Evolutionary conservation across 345 rosid species (phyloP).

Genomic region (Triadica sebifera): DNA sequence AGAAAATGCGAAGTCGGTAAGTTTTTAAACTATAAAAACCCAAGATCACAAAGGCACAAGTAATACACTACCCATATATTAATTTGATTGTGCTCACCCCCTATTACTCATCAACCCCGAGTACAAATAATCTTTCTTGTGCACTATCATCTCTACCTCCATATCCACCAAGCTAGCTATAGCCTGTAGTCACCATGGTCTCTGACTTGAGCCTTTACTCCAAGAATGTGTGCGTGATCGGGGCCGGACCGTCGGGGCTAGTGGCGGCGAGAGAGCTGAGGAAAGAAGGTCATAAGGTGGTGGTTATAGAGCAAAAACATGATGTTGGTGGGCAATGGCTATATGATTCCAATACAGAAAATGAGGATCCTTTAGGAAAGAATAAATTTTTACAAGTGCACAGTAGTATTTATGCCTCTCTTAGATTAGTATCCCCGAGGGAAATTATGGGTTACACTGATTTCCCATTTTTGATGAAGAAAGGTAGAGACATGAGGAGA

Average conservation of each 20-base stretch:
- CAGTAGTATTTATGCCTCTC: slow-evolving; percentile 80
- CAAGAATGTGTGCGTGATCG: slow-evolving; percentile 78
- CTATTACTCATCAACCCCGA: neutral
- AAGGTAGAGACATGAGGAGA: slow-evolving; percentile 73
- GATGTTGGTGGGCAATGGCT: slow-evolving; percentile 95
- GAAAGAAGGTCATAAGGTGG: slow-evolving; percentile 74
- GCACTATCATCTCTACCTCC: neutral
- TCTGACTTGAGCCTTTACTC: slow-evolving; percentile 25
- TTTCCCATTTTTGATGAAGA: slow-evolving; percentile 75
- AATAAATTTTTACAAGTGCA: slow-evolving; percentile 51
- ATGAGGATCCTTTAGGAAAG: slow-evolving; percentile 56
- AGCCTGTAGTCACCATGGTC: slow-evolving; percentile 37
- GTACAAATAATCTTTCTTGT: too few species aligned
- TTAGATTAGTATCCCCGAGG: slow-evolving; percentile 69
- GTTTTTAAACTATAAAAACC: slow-evolving; percentile 6
- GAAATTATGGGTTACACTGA: slow-evolving; percentile 91
- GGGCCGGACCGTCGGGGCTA: slow-evolving; percentile 91
- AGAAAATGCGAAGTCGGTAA: too few species aligned
- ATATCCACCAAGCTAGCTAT: neutral
- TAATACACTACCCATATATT: neutral
- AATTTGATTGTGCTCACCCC: neutral
- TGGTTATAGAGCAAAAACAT: slow-evolving; percentile 75
- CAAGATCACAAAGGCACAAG: neutral
- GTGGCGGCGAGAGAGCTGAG: slow-evolving; percentile 83
- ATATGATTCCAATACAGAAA: slow-evolving; percentile 55